Conservation (phyloP, 495 filamentous ascomycete genomes). For the Neurospora sp. region DNA sequence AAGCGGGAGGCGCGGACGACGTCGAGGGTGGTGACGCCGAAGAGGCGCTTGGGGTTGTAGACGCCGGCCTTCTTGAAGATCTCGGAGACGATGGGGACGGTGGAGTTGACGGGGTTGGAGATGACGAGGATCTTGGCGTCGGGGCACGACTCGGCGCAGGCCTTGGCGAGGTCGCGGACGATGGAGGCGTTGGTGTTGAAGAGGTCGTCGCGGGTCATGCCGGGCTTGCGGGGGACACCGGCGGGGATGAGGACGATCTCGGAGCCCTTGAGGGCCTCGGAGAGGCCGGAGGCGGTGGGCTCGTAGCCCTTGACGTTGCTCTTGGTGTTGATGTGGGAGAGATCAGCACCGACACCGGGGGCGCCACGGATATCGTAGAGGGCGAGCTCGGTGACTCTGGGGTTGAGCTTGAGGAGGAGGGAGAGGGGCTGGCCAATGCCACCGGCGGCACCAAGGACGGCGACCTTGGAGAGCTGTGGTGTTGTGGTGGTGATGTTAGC, state of each 20-base stretch:
- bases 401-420: constrained; percentile 96
- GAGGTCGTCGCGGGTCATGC: constrained; percentile 98
- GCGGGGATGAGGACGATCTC: constrained; percentile 96
- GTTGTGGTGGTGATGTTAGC: not conserved
- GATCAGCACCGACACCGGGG: constrained; percentile 94
- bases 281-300: constrained; percentile 62
- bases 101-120: constrained; percentile 98
- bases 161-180: constrained; percentile 96
- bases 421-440: constrained; percentile 98
- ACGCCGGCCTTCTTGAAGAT: constrained; percentile 87
- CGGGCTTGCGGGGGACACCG: constrained; percentile 97
- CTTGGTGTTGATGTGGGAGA: constrained; percentile 98
- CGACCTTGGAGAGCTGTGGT: constrained; percentile 39
- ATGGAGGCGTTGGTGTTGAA: constrained; percentile 99
- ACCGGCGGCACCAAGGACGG: constrained; percentile 89
- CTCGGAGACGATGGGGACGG: constrained; percentile 93
- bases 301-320: constrained; percentile 86
- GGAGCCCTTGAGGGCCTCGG: constrained; percentile 65
- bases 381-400: constrained; percentile 76
- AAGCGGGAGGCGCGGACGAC: constrained; percentile 96
- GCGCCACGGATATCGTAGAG: constrained; percentile 95
- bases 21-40: constrained; percentile 98
- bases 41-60: constrained; percentile 97
- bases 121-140: constrained; percentile 96
- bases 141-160: constrained; percentile 75